phyloP scores from a whole-genome alignment of 768 basidiomycete species.

The Dioszegia crocea region DNA sequence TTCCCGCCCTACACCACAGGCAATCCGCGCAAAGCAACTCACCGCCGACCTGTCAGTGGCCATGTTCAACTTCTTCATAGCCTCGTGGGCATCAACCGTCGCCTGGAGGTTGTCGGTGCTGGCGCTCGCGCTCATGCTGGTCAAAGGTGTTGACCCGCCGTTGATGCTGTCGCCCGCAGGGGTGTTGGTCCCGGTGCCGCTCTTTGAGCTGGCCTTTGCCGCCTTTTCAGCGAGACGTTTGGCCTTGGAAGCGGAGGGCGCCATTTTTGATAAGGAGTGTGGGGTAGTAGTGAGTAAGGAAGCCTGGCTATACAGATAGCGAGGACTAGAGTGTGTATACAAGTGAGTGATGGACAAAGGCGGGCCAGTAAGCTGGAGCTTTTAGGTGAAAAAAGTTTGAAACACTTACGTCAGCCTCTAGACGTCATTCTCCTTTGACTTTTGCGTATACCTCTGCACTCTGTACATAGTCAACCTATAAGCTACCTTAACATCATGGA shows the following conservation, averaged over 20 bases:
- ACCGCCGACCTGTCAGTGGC: constrained; percentile 77
- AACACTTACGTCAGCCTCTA: constrained; percentile 9
- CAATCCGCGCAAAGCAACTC: constrained; percentile 3
- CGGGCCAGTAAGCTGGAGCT: background rate
- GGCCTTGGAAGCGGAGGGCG: constrained; percentile 57
- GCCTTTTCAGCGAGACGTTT: constrained; percentile 92
- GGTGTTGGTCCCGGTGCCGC: constrained; percentile 50
- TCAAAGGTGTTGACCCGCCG: constrained; percentile 70
- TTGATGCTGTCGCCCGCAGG: constrained; percentile 66
- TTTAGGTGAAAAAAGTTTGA: background rate
- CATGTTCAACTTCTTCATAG: constrained; percentile 81
- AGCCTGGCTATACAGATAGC: background rate
- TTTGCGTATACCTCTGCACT: background rate
- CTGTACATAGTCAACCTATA: background rate
- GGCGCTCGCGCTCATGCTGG: constrained; percentile 71
- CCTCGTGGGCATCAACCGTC: constrained; percentile 53
- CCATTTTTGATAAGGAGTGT: constrained; percentile 31
- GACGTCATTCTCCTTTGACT: background rate
- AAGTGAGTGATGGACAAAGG: constrained; percentile 2
- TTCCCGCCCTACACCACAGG: too few species aligned
- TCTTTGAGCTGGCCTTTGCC: constrained; percentile 55
- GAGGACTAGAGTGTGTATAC: background rate
- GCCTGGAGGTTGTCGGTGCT: constrained; percentile 75
- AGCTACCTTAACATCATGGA: background rate
- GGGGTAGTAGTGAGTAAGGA: background rate